phyloP scores from a whole-genome alignment of 1,284 basidiomycete species.

The Macrocystidia cucumis region DNA sequence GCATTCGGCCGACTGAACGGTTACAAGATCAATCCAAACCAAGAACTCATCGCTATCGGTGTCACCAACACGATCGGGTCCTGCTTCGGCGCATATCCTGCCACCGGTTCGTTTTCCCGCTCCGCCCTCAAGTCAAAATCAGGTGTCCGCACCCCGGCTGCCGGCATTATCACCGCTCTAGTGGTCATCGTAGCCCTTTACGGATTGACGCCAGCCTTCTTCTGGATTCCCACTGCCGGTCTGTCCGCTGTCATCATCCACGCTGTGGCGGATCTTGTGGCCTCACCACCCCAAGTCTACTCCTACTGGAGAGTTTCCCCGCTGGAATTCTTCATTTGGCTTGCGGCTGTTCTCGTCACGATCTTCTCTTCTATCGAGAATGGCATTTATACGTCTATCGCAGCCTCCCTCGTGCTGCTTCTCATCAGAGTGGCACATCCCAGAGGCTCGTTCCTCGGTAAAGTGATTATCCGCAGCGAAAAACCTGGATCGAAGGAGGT shows the following conservation, averaged over 20 bases:
- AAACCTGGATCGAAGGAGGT: slow-evolving; percentile 22
- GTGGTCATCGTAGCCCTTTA: slow-evolving; percentile 93
- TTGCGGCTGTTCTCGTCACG: slow-evolving; percentile 83
- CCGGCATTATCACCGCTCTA: slow-evolving; percentile 82
- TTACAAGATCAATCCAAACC: slow-evolving; percentile 97
- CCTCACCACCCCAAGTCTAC: slow-evolving; percentile 83
- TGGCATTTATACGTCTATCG: slow-evolving; percentile 91
- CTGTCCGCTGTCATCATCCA: slow-evolving; percentile 95
- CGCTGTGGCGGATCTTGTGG: slow-evolving; percentile 89
- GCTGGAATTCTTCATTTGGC: slow-evolving; percentile 89
- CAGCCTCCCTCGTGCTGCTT: slow-evolving; percentile 76
- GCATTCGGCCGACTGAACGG: slow-evolving; percentile 95
- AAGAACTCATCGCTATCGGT: slow-evolving; percentile 96
- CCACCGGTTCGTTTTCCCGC: slow-evolving; percentile 97
- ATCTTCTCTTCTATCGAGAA: slow-evolving; percentile 88
- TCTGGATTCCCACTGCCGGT: slow-evolving; percentile 73
- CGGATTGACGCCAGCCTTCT: slow-evolving; percentile 88
- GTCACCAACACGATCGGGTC: slow-evolving; percentile 89
- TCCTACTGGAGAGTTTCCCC: slow-evolving; percentile 93
- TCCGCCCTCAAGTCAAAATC: slow-evolving; percentile 95
- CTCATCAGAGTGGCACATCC: slow-evolving; percentile 90
- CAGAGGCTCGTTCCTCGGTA: slow-evolving; percentile 88
- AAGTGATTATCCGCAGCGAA: slow-evolving; percentile 38
- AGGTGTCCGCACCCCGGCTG: slow-evolving; percentile 91
- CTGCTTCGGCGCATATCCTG: slow-evolving; percentile 88